Conservation (phyloP, 73 alveolate species). For the Paramecium caudatum region DNA sequence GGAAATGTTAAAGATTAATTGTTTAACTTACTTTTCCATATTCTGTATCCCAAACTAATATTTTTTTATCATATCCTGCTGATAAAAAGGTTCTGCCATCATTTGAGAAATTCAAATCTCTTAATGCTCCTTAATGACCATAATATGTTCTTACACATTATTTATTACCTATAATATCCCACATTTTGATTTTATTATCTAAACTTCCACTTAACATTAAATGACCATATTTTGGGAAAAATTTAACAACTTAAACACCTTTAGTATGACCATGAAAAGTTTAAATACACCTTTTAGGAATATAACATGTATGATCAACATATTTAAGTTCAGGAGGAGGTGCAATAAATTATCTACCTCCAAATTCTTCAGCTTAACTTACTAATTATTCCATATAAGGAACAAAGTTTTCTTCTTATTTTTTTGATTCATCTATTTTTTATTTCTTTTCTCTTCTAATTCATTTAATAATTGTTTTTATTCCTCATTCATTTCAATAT, state of each 20-base stretch:
- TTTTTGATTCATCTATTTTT: conserved; percentile 68
- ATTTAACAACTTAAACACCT: conserved; percentile 92
- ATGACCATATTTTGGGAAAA: conserved; percentile 98
- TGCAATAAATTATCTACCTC: conserved; percentile 89
- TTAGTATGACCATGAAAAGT: conserved; percentile 96
- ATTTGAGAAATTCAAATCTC: conserved; percentile 93
- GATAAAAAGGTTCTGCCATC: conserved; percentile 96
- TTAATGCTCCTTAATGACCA: conserved; percentile 98
- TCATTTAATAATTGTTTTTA: conserved; percentile 78
- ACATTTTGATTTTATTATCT: conserved; percentile 94
- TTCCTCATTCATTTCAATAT: conserved; percentile 84
- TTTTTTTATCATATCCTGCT: conserved; percentile 95
- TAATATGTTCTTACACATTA: conserved; percentile 95
- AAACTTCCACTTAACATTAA: conserved; percentile 91
- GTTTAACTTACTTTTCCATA: conserved; percentile 96
- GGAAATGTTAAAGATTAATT: conserved; percentile 91
- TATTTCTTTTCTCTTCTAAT: conserved; percentile 82
- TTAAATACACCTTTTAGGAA: conserved; percentile 96
- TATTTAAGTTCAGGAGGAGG: conserved; percentile 95
- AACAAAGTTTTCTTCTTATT: conserved; percentile 48
- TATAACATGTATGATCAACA: conserved; percentile 94
- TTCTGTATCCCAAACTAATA: conserved; percentile 98
- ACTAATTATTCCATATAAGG: conserved; percentile 71
- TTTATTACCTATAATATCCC: conserved; percentile 97
- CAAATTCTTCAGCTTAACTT: conserved; percentile 75